These are phyloP conservation scores for Pochonia chlamydosporia DNA, from an alignment of 2,329 filamentous ascomycete species.

Conservation along the genomic window DNA sequence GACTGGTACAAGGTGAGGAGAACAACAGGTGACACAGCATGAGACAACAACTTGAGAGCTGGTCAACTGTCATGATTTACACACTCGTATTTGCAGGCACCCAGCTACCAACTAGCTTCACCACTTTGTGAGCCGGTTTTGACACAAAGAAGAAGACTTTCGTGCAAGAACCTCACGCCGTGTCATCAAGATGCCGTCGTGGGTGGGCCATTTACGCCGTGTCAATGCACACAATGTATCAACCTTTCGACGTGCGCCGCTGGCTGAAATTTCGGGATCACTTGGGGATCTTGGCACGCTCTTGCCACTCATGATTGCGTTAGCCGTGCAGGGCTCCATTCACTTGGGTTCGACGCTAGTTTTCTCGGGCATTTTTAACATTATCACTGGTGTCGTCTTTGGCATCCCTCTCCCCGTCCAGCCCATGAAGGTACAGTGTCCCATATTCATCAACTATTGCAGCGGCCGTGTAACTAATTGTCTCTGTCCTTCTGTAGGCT, in stretches of 20 bases:
- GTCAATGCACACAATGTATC: constrained; percentile 41
- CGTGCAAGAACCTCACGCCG: neutral
- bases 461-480: too few relatives aligned
- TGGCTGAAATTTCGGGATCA: constrained; percentile 79
- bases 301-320: constrained; percentile 80
- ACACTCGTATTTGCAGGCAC: too few relatives aligned
- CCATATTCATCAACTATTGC: neutral
- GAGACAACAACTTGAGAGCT: too few relatives aligned
- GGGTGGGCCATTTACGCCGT: constrained; percentile 23
- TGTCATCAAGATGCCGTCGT: constrained; percentile 16
- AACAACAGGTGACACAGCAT: neutral
- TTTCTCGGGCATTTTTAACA: constrained; percentile 83
- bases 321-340: constrained; percentile 72
- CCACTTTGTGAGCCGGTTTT: too few relatives aligned
- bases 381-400: constrained; percentile 74
- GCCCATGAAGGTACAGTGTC: constrained; percentile 59
- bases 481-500: constrained; percentile 43
- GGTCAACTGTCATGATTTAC: too few relatives aligned
- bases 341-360: constrained; percentile 78
- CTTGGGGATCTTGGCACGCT: constrained; percentile 85
- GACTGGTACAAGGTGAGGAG: neutral
- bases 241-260: constrained; percentile 40
- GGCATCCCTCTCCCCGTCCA: constrained; percentile 89
- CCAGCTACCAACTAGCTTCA: too few relatives aligned
- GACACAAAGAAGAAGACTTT: too few relatives aligned